Evolutionary conservation across 176 grass and related monocot genomes (phyloP).

Genomic region (Juncus effusus): DNA sequence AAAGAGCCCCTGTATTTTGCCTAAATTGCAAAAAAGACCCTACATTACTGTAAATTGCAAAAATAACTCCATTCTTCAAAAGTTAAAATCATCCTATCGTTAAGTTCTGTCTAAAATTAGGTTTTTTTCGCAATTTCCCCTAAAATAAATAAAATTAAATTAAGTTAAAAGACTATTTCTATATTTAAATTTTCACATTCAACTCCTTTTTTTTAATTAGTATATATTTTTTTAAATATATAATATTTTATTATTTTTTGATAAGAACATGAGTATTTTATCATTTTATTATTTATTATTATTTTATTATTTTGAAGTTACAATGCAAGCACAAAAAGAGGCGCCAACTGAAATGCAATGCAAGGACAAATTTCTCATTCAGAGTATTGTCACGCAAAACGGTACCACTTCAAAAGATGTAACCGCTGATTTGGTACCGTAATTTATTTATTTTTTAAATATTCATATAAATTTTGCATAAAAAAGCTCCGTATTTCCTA

Average conservation of each 20-base stretch:
- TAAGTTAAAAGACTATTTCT: too few relatives aligned
- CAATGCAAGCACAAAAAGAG: slow-evolving; percentile 91
- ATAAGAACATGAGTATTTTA: too few relatives aligned
- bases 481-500: not conserved
- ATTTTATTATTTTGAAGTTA: slow-evolving; percentile 40
- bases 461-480: not conserved
- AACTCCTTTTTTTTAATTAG: not conserved
- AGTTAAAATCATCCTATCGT: too few relatives aligned
- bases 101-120: too few relatives aligned
- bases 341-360: slow-evolving; percentile 72
- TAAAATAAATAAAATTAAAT: too few relatives aligned
- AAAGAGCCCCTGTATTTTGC: too few relatives aligned
- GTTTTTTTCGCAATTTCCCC: too few relatives aligned
- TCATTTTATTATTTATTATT: not conserved
- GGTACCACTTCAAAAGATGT: slow-evolving; percentile 62
- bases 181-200: not conserved
- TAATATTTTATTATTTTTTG: too few relatives aligned
- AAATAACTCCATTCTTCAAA: not conserved
- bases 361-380: slow-evolving; percentile 95
- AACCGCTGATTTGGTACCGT: slow-evolving; percentile 54
- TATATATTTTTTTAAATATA: too few relatives aligned
- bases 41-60: too few relatives aligned
- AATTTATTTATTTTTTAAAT: too few relatives aligned
- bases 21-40: too few relatives aligned
- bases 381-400: slow-evolving; percentile 68